These are phyloP conservation scores for Bocquillonia castaneifolia DNA, from an alignment of 441 rosid species.

Conservation along the genomic window DNA sequence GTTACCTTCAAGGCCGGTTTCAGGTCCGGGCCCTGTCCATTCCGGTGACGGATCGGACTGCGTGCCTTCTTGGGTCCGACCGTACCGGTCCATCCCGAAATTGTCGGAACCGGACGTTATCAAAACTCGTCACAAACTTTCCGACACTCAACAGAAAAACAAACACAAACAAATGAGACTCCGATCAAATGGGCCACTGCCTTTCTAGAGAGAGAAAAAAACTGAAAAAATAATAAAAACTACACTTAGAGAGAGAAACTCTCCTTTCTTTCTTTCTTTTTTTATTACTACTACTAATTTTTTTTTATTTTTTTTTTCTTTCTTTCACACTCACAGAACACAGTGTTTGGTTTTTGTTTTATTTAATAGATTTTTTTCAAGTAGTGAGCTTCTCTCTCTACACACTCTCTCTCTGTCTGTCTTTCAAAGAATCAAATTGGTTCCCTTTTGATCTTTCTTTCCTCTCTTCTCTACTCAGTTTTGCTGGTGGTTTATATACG, in stretches of 20 bases:
- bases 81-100: slow-evolving; percentile 70
- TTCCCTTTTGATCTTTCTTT: slow-evolving; percentile 17
- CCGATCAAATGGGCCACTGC: slow-evolving; percentile 30
- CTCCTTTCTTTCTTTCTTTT: not conserved
- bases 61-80: slow-evolving; percentile 49
- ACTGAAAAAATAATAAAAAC: no score
- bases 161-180: no score
- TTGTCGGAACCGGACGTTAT: slow-evolving; percentile 22
- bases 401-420: slow-evolving; percentile 24
- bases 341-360: slow-evolving; percentile 26
- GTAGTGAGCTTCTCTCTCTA: slow-evolving; percentile 25
- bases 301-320: slow-evolving; percentile 6
- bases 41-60: slow-evolving; percentile 74
- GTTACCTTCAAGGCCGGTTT: slow-evolving; percentile 66
- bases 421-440: slow-evolving; percentile 16
- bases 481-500: slow-evolving; percentile 54
- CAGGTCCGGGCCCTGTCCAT: slow-evolving; percentile 55
- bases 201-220: slow-evolving; percentile 23
- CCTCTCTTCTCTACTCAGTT: not conserved
- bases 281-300: not conserved
- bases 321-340: slow-evolving; percentile 11
- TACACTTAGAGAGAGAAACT: not conserved
- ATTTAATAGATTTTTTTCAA: slow-evolving; percentile 26
- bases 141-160: not conserved
- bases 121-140: not conserved